A percentile compares a stretch with the other conserved stretches of the same genome.
Evolutionary conservation across 805 yeast genomes (phyloP).

Genomic region (Yamadazyma sp.): DNA sequence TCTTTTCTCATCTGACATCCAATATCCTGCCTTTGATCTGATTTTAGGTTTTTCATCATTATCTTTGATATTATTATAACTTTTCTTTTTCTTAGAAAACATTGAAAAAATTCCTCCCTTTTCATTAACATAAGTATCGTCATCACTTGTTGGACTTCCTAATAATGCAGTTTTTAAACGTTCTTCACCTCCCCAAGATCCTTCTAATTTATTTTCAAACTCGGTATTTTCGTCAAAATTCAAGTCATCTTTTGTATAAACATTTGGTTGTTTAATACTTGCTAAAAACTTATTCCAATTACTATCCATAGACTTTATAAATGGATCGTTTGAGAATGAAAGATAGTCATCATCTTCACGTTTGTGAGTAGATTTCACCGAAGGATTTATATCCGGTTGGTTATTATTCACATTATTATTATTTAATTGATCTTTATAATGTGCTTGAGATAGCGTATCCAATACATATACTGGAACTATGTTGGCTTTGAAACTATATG

Average conservation of each 20-base stretch:
- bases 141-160: slow-evolving; percentile 30
- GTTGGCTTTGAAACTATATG: slow-evolving; percentile 36
- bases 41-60: slow-evolving; percentile 34
- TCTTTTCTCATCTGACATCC: slow-evolving; percentile 64
- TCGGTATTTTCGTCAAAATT: slow-evolving; percentile 22
- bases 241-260: slow-evolving; percentile 28
- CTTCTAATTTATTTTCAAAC: slow-evolving; percentile 40
- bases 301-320: slow-evolving; percentile 35
- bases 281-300: slow-evolving; percentile 52
- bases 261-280: slow-evolving; percentile 44
- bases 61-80: slow-evolving; percentile 4
- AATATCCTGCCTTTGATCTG: slow-evolving; percentile 58
- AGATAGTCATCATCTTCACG: slow-evolving; percentile 29
- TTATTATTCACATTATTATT: slow-evolving; percentile 27
- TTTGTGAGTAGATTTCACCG: slow-evolving; percentile 5
- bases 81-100: slow-evolving; percentile 3
- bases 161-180: slow-evolving; percentile 54
- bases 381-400: slow-evolving; percentile 9
- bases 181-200: slow-evolving; percentile 71
- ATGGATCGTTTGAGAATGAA: slow-evolving; percentile 39
- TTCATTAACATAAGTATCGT: slow-evolving; percentile 22
- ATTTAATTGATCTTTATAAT: slow-evolving; percentile 35
- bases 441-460: slow-evolving; percentile 47
- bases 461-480: slow-evolving; percentile 63
- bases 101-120: slow-evolving; percentile 1